These are phyloP conservation scores for Exophiala dermatitidis DNA, from an alignment of 2,329 filamentous ascomycete genomes.

Conservation along the genomic window DNA sequence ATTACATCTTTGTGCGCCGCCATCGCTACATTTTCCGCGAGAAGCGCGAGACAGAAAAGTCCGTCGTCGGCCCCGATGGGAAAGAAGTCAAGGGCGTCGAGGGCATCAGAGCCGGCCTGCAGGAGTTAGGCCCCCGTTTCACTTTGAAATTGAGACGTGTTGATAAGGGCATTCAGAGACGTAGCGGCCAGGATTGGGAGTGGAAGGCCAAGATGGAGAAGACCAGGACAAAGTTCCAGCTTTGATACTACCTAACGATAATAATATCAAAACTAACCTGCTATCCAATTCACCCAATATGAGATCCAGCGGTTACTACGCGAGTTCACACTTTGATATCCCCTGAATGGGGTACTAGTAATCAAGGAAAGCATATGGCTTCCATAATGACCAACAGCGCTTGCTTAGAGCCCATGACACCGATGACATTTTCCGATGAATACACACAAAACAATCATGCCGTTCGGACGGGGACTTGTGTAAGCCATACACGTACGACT, in stretches of 20 bases:
- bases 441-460: no score
- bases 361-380: no score
- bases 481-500: no score
- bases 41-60: conserved; percentile 79
- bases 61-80: conserved; percentile 71
- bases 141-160: conserved; percentile 84
- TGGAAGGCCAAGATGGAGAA: conserved; percentile 98
- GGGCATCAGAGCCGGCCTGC: conserved; percentile 74
- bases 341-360: no score
- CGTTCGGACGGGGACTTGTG: no score
- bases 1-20: conserved; percentile 87
- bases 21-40: conserved; percentile 92
- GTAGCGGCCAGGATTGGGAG: conserved; percentile 79
- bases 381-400: no score
- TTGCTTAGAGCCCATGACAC: no score
- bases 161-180: conserved; percentile 77
- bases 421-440: no score
- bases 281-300: no score
- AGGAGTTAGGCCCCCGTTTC: conserved; percentile 79
- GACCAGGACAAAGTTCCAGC: conserved; percentile 82
- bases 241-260: conserved; percentile 44
- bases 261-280: no score
- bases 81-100: conserved; percentile 79
- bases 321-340: no score
- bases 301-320: no score